Conservation (phyloP, 306 rosid species). For the Acacia melanoxylon region DNA sequence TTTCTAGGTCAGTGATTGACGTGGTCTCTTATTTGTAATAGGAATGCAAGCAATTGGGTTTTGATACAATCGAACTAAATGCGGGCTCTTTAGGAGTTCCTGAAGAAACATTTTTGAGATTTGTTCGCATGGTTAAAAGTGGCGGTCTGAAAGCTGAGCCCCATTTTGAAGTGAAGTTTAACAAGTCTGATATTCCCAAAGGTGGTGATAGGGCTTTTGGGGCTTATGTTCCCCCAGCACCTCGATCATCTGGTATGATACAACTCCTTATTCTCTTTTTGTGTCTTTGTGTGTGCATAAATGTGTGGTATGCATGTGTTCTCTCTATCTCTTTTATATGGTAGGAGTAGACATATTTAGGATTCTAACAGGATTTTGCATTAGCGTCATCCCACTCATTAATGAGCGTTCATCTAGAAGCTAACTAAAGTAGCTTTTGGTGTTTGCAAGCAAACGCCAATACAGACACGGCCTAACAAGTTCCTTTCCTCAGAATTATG, state of each 20-base stretch:
- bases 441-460: not conserved
- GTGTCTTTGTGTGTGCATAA: not conserved
- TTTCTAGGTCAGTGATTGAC: not conserved
- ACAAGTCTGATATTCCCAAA: constrained; percentile 75
- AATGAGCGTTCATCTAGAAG: not conserved
- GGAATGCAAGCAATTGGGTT: constrained; percentile 93
- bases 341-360: not conserved
- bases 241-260: constrained; percentile 73
- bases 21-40: constrained; percentile 24
- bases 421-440: not conserved
- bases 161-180: constrained; percentile 71
- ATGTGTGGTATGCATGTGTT: not conserved
- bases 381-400: not conserved
- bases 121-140: constrained; percentile 75
- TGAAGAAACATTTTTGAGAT: constrained; percentile 81
- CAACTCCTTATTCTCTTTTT: not conserved
- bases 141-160: constrained; percentile 80
- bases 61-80: constrained; percentile 81
- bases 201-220: constrained; percentile 79
- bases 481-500: not conserved
- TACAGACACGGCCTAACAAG: not conserved
- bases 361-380: not conserved
- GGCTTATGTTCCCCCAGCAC: constrained; percentile 65
- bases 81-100: constrained; percentile 70
- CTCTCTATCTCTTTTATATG: not conserved